Evolutionary conservation across 225 moss, liverwort and hornwort species (phyloP), one percentile per base, ranked within the genome.

Genomic region (Antitrichia curtipendula): DNA sequence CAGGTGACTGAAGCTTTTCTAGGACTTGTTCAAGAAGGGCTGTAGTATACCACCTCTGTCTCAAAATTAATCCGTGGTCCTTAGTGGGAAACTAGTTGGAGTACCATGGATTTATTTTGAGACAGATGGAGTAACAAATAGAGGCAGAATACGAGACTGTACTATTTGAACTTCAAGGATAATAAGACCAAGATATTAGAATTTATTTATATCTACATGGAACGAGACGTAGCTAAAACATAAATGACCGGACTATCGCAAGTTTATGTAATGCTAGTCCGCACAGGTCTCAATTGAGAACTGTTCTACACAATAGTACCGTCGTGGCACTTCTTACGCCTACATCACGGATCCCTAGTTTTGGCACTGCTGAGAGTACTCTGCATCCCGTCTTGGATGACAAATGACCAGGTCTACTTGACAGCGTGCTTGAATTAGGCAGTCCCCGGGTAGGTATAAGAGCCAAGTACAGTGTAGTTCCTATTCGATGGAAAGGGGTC

Each of bases 371-470:
- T 74, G 75, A 86, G 87, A 82, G 87, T 85, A 64, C 82, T 87
- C 70, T 70, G 70, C 61, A 86, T 80, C 70, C 54, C 78, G 64
- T 88, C 68, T 66, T 84, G 49, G 80, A 83, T 71, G 84, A 90
- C 61, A 82, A 63, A 85, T 91, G 85, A 65, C 74, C 78, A 75
- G 85, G 87, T 91, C 76, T 89, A 65, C 89, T 87, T 83, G 92
- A 87, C 65, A 88, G 86, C 87, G 59, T 91, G 89, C 84, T 87
- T 87, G 83, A 88, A 73, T 40, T 76, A 85, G 82, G 88, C 59
- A 82, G 69, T 87, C 34, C 82, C 40, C 22, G 81, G 78, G 74
- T 65, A 82, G 76, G 69, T 89, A 70, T 34, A 77, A 87, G 82
- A 69, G 40, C 76, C 45, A 68, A 81, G n/a, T 61, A 23, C 52